phyloP scores from a whole-genome alignment of 2,329 filamentous ascomycete species.

The Aspergillus viridinutans region DNA sequence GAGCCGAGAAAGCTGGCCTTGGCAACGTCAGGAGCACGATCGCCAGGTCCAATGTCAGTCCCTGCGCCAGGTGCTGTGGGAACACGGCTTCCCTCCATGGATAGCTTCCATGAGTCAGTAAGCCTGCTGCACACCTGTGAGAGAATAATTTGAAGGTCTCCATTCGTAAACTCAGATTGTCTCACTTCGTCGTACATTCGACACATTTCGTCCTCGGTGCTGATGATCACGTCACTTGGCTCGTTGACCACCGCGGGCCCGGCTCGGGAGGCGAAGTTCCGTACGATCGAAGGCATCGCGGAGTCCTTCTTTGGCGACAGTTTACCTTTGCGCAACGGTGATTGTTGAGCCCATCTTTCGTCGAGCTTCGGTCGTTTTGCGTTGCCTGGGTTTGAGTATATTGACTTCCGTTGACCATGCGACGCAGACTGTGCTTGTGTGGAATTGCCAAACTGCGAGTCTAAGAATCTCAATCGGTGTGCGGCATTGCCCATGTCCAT shows the following conservation, averaged over 20 bases:
- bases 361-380: constrained; percentile 42
- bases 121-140: constrained; percentile 34
- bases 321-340: constrained; percentile 30
- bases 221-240: constrained; percentile 65
- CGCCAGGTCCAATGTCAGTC: constrained; percentile 62
- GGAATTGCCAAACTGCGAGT: constrained; percentile 28
- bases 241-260: constrained; percentile 62
- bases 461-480: constrained; percentile 27
- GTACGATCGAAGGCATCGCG: constrained; percentile 67
- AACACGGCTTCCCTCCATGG: constrained; percentile 10
- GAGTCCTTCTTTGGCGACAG: constrained; percentile 50
- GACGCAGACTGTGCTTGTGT: constrained; percentile 12
- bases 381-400: constrained; percentile 41
- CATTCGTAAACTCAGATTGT: constrained; percentile 27
- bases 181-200: constrained; percentile 54
- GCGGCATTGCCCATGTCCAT: constrained; percentile 23
- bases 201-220: constrained; percentile 68
- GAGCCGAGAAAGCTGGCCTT: constrained; percentile 77
- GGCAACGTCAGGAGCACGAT: constrained; percentile 59
- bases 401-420: constrained; percentile 29
- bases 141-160: constrained; percentile 28
- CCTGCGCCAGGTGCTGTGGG: constrained; percentile 35
- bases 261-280: constrained; percentile 58
- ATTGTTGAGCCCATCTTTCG: constrained; percentile 34
- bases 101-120: constrained; percentile 30